Evolutionary conservation across 2,329 filamentous ascomycete species (phyloP), one percentile per base, ranked within the genome.

Genomic region (Trichophyton simii): DNA sequence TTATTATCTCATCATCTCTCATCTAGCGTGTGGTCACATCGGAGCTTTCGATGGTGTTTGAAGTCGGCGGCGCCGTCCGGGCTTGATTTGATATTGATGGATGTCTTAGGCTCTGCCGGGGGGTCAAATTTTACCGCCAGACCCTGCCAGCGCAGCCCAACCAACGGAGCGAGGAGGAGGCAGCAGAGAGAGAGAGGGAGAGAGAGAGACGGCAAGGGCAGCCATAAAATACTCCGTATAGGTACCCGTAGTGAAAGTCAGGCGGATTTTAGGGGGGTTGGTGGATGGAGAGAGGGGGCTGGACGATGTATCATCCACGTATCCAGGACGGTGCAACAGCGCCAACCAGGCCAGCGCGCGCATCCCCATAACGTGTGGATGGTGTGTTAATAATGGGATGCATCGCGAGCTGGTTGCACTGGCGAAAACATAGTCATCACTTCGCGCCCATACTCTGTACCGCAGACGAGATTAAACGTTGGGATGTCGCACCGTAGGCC

Each of bases 301-400:
- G 52, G 52, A 55, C 4, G 25, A 38, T 55, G 52, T 55, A 55
- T 55, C 52, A 36, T 34, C 52, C 52, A 55, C 52, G 52, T 55
- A 55, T 55, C 28, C 52, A 34, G 28, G 28, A 52, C 52, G 52
- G 52, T 55, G 52, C 52, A 55, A 55, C 52, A 55, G 28, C 52
- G 52, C 52, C 52, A 55, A 55, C 52, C 52, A 55, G 52, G 52
- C 52, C 52, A 55, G 25, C 52, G 18, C 52, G 28, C 52, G 34
- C n/a, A 20, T 34, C 25, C 46, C 25, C 46, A 28, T 28, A 55
- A 36, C 52, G 52, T 34, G 52, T 36, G 31, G 41, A 55, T 52
- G 46, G 46, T 28, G 20, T 22, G 25, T 28, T 42, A 31, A 13
- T 13, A 11, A 13, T 38, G 34, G 34, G 9, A 13, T 38, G 34